phyloP scores from a whole-genome alignment of 2,329 filamentous ascomycete species.

The Penicillium brevicompactum region DNA sequence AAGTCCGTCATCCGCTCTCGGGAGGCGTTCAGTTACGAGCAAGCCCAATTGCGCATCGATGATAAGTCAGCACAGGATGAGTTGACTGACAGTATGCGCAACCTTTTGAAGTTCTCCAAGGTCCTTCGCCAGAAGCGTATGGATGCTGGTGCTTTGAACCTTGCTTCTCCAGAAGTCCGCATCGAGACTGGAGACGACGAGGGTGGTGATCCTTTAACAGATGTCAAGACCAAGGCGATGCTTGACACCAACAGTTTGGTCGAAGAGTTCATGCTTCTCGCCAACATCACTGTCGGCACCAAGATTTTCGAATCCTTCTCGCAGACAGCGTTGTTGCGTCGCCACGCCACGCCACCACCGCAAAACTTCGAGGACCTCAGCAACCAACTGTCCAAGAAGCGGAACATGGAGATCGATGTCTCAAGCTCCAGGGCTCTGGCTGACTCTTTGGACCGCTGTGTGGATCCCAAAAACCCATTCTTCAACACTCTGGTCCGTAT shows the following conservation, averaged over 20 bases:
- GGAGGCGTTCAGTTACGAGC: constrained; percentile 97
- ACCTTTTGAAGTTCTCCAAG: constrained; percentile 83
- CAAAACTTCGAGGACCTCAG: constrained; percentile 95
- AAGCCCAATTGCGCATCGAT: constrained; percentile 91
- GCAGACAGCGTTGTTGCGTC: constrained; percentile 89
- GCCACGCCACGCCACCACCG: constrained; percentile 88
- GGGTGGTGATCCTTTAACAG: constrained; percentile 84
- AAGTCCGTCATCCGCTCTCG: constrained; percentile 97
- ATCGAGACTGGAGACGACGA: constrained; percentile 95
- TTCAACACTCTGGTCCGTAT: constrained; percentile 99
- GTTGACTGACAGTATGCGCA: constrained; percentile 85
- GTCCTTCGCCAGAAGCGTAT: constrained; percentile 93
- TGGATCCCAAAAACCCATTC: constrained; percentile 80
- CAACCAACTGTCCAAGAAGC: constrained; percentile 87
- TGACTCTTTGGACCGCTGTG: constrained; percentile 83
- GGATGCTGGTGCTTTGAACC: constrained; percentile 90
- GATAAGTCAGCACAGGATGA: constrained; percentile 85
- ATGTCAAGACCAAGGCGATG: constrained; percentile 92
- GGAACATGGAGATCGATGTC: constrained; percentile 74
- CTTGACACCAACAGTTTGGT: constrained; percentile 97
- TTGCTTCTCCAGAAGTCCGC: constrained; percentile 97
- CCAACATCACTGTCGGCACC: constrained; percentile 89
- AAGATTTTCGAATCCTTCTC: constrained; percentile 92
- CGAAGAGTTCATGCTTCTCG: constrained; percentile 98
- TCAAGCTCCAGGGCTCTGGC: constrained; percentile 93